phyloP scores from a whole-genome alignment of 2,329 filamentous ascomycete genomes.

The Cytospora chrysosperma region DNA sequence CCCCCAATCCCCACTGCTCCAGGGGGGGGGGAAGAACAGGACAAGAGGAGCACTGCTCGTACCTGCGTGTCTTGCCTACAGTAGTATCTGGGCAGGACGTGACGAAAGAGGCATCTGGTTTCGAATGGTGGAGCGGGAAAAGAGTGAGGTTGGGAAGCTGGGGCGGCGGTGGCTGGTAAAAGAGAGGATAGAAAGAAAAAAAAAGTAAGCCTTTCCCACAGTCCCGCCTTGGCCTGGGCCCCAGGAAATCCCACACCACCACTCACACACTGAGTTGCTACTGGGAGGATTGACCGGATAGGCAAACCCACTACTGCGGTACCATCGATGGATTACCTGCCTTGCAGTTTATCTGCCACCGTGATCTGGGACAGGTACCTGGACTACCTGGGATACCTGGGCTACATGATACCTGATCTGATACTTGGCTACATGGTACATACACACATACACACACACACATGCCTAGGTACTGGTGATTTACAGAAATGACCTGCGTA shows the following conservation, averaged over 20 bases:
- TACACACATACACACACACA: too few relatives aligned
- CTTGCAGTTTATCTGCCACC: not conserved
- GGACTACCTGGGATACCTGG: too few relatives aligned
- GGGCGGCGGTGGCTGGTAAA: slow-evolving; percentile 18
- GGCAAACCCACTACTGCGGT: too few relatives aligned
- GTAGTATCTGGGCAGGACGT: slow-evolving; percentile 1
- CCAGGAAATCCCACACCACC: not conserved
- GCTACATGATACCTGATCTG: too few relatives aligned
- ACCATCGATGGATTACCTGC: not conserved
- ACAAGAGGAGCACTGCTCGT: too few relatives aligned
- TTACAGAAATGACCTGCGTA: slow-evolving; percentile 9
- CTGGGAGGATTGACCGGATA: too few relatives aligned
- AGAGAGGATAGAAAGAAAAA: not conserved
- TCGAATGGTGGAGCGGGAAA: slow-evolving; percentile 1
- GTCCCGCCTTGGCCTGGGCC: slow-evolving; percentile 6
- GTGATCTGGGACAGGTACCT: too few relatives aligned
- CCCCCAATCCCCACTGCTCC: too few relatives aligned
- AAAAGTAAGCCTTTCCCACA: not conserved
- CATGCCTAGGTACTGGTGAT: too few relatives aligned
- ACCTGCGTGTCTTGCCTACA: not conserved
- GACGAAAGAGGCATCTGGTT: slow-evolving; percentile 15
- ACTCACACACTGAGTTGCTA: too few relatives aligned
- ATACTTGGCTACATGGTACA: not conserved
- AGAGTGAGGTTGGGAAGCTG: slow-evolving; percentile 16
- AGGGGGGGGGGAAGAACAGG: too few relatives aligned